phyloP scores from a whole-genome alignment of 2,329 filamentous ascomycete genomes.

The Zymoseptoria pseudotritici region DNA sequence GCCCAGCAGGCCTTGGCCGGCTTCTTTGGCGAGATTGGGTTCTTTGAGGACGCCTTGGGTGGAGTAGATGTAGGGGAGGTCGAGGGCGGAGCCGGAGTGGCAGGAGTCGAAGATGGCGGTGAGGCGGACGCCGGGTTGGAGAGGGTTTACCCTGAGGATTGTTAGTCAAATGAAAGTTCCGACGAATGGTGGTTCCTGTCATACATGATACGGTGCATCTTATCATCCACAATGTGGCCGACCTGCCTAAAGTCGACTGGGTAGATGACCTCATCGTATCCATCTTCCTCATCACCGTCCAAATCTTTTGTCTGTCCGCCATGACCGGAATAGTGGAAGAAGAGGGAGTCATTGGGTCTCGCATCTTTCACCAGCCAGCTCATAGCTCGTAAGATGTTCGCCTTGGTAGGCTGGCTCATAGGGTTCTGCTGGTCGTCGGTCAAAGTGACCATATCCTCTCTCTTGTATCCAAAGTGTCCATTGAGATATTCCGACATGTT shows the following conservation, averaged over 20 bases:
- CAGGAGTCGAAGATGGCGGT: conserved; percentile 78
- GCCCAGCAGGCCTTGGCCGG: conserved; percentile 62
- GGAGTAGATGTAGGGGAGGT: conserved; percentile 72
- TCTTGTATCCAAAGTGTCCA: conserved; percentile 82
- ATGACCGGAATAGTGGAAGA: conserved; percentile 93
- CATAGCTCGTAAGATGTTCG: conserved; percentile 92
- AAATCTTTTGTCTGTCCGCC: conserved; percentile 74
- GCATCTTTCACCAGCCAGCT: conserved; percentile 97
- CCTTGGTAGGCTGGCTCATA: conserved; percentile 94
- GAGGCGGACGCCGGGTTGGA: conserved; percentile 74
- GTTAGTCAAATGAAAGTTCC: conserved; percentile 11
- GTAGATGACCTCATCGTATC: conserved; percentile 77
- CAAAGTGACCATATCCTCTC: conserved; percentile 94
- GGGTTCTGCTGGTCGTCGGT: conserved; percentile 96
- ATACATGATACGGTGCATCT: conserved; percentile 68
- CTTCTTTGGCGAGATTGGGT: conserved; percentile 73
- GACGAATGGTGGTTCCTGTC: neutral
- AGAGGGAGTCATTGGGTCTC: conserved; percentile 83
- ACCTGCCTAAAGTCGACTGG: conserved; percentile 71
- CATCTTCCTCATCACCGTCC: conserved; percentile 73
- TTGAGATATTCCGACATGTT: conserved; percentile 93
- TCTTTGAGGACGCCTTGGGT: conserved; percentile 75
- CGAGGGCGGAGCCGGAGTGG: conserved; percentile 69
- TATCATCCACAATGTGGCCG: conserved; percentile 77
- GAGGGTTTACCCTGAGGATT: conserved; percentile 52